phyloP scores from a whole-genome alignment of 345 rosid genomes.

The Limnanthes douglasii region DNA sequence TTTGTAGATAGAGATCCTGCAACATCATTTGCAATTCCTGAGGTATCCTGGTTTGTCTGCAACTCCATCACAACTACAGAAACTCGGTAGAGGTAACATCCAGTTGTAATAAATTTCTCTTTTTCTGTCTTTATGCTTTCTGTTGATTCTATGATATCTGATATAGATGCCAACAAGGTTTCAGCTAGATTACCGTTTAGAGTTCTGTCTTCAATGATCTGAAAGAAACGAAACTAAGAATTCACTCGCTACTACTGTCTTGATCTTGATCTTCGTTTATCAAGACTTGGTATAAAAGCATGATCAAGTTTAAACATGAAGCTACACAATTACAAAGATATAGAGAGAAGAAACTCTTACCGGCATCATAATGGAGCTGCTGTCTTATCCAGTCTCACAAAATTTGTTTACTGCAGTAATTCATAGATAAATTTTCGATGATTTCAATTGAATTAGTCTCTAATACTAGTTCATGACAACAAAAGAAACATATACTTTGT shows the following conservation, averaged over 20 bases:
- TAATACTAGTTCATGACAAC: too few species aligned
- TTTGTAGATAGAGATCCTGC: slow-evolving; percentile 33
- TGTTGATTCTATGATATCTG: slow-evolving; percentile 29
- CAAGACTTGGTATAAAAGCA: slow-evolving; percentile 1
- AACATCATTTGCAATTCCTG: slow-evolving; percentile 26
- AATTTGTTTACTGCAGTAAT: too few species aligned
- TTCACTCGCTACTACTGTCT: neutral
- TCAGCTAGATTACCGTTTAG: slow-evolving; percentile 14
- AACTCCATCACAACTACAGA: slow-evolving; percentile 55
- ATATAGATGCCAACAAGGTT: slow-evolving; percentile 34
- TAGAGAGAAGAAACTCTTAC: slow-evolving; percentile 16
- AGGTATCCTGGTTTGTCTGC: slow-evolving; percentile 21
- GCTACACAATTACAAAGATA: slow-evolving; percentile 5
- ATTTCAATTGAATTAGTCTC: too few species aligned
- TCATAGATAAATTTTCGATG: too few species aligned
- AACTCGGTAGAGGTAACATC: slow-evolving; percentile 58
- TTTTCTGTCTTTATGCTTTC: slow-evolving; percentile 19
- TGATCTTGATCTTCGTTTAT: neutral
- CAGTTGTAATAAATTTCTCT: slow-evolving; percentile 29
- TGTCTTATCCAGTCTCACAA: slow-evolving; percentile 1
- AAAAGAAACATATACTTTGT: too few species aligned
- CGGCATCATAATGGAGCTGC: slow-evolving; percentile 29
- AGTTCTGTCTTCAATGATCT: slow-evolving; percentile 22
- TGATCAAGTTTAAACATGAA: slow-evolving; percentile 2
- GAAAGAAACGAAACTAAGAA: slow-evolving; percentile 4